Conservation (phyloP, 768 basidiomycete species). For the Tricholoma sp. region DNA sequence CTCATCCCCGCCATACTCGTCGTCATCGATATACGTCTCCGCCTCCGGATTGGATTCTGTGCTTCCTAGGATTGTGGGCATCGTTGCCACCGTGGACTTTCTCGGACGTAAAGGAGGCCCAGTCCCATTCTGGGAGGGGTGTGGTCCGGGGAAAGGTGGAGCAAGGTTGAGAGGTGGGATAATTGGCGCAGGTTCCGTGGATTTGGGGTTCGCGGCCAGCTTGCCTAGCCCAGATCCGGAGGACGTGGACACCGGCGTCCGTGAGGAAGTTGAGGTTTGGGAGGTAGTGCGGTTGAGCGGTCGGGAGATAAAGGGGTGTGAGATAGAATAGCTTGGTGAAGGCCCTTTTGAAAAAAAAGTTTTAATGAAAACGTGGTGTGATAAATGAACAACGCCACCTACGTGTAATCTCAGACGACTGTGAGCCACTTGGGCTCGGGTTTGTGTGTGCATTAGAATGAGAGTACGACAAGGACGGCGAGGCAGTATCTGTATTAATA, state of each 20-base stretch:
- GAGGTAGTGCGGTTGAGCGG: conserved; percentile 64
- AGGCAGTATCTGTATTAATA: neutral
- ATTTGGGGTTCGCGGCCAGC: neutral
- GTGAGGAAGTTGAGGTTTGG: conserved; percentile 59
- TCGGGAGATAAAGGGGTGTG: conserved; percentile 54
- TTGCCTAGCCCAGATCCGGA: conserved; percentile 24
- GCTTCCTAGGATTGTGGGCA: conserved; percentile 39
- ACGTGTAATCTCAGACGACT: conserved; percentile 41
- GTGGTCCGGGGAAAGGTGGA: conserved; percentile 45
- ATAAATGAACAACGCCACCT: conserved; percentile 4
- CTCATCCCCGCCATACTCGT: conserved; percentile 24
- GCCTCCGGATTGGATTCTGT: conserved; percentile 22
- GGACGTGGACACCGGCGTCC: conserved; percentile 44
- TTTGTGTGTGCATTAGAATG: conserved; percentile 15
- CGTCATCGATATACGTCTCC: conserved; percentile 22
- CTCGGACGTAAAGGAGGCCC: conserved; percentile 24
- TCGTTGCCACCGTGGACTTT: conserved; percentile 20
- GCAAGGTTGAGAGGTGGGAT: conserved; percentile 59
- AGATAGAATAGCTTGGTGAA: conserved; percentile 39
- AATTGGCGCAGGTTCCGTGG: conserved; percentile 27
- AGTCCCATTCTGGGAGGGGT: conserved; percentile 20
- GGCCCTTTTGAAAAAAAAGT: conserved; percentile 29
- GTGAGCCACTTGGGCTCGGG: conserved; percentile 29
- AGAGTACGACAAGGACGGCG: conserved; percentile 5
- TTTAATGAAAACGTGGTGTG: neutral